Base-by-base conservation (phyloP, 2,329 filamentous ascomycete species). In the Colletotrichum sp. region DNA sequence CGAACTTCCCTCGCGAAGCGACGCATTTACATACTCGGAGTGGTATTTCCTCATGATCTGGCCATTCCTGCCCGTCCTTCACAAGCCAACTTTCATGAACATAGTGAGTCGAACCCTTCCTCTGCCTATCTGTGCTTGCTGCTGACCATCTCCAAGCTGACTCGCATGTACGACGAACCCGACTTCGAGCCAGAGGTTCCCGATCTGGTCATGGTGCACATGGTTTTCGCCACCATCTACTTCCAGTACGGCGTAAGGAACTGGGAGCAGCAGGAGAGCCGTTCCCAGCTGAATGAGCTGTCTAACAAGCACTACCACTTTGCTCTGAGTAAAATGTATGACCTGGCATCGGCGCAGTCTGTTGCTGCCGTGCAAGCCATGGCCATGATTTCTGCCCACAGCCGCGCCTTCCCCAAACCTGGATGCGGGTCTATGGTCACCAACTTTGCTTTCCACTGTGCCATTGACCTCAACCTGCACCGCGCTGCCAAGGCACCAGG, bases 231-330 rank as follows among this genome's bases (percentile, higher is more conserved):
- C 13, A 93, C 92, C 66, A 94, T 96, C 79, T 93, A 93, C 81
- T 95, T 94, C 78, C 94, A 97, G 79, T 94, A 93, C 75, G 93
- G 93, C n/a, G 87, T 92, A 6, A 89, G 94, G 25, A 96, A 95
- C 79, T 87, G 88, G 76, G 88, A 91, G 75, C 85, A 91, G 72
- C 82, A 89, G 18, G 87, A 88, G 5, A 87, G 90, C 74, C 88
- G 90, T 75, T 85, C 86, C 8, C 87, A 89, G 52, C 85, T 93
- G 68, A 91, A 93, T 78, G 88, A 91, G 2, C 85, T 93, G 66
- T 94, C 94, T 5, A 94, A 96, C 83, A 90, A 91, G 70, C 95
- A 97, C 82, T 96, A 96, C 79, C 93, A 96, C 80, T 96, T 93
- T 81, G 90, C 93, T 2, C 84, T 96, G 60, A 91, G 91, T 81